These are phyloP conservation scores for Chlamydomonas eustigma DNA, from an alignment of 139 green algal genomes.

Conservation along the genomic window DNA sequence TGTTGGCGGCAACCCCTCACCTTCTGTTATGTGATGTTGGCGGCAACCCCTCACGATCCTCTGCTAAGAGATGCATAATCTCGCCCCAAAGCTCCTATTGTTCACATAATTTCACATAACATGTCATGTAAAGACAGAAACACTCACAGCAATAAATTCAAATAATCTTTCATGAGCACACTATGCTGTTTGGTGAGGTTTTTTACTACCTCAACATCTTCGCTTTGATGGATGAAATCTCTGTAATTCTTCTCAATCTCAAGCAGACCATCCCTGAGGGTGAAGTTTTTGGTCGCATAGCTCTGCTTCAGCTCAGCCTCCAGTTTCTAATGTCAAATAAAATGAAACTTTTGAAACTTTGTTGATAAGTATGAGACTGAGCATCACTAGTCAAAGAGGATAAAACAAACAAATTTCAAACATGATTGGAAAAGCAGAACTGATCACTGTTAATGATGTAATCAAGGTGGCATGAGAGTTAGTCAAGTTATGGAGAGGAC, in stretches of 20 bases:
- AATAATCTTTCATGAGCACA: conserved; percentile 19
- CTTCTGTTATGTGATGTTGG: neutral
- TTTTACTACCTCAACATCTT: conserved; percentile 14
- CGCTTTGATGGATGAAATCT: conserved; percentile 14
- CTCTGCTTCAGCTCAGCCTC: conserved; percentile 47
- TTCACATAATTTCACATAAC: too few relatives aligned
- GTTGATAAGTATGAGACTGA: too few relatives aligned
- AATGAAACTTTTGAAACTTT: too few relatives aligned
- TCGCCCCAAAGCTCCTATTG: conserved; percentile 44
- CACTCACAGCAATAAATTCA: too few relatives aligned
- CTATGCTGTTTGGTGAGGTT: neutral
- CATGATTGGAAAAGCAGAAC: too few relatives aligned
- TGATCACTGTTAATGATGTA: too few relatives aligned
- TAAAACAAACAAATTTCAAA: too few relatives aligned
- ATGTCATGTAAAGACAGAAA: too few relatives aligned
- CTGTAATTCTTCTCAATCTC: conserved; percentile 53
- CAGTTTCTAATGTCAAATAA: conserved; percentile 41
- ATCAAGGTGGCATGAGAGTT: too few relatives aligned
- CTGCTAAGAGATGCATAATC: conserved; percentile 35
- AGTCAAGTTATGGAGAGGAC: too few relatives aligned
- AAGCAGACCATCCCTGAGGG: conserved; percentile 48
- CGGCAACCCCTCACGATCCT: conserved; percentile 30
- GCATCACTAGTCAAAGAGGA: too few relatives aligned
- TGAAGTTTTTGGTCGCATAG: conserved; percentile 59
- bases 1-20: neutral